Evolutionary conservation across 805 yeast species (phyloP).

Genomic region (Yueomyces sinensis): DNA sequence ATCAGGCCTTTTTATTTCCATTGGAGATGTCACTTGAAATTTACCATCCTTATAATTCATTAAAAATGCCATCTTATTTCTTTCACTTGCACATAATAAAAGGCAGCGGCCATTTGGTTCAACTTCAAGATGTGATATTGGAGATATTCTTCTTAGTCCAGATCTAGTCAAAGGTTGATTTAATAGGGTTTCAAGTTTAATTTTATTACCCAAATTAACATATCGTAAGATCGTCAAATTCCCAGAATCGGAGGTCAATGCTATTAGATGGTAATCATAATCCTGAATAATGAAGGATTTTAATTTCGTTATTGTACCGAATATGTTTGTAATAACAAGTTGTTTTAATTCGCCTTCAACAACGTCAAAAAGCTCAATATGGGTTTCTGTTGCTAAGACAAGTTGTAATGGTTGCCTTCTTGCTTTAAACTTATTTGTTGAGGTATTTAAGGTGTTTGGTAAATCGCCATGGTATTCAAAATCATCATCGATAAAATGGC

Average conservation of each 20-base stretch:
- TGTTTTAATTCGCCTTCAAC: constrained; percentile 41
- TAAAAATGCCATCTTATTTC: constrained; percentile 57
- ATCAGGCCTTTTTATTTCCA: constrained; percentile 47
- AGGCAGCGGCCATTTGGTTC: constrained; percentile 66
- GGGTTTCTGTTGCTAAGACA: constrained; percentile 22
- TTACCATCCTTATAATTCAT: constrained; percentile 38
- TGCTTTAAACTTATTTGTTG: neutral
- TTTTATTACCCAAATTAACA: constrained; percentile 20
- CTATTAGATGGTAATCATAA: constrained; percentile 40
- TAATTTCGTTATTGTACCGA: constrained; percentile 45
- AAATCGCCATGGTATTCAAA: neutral
- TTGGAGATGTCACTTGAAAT: constrained; percentile 52
- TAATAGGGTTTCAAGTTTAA: constrained; percentile 30
- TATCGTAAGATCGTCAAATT: constrained; percentile 32
- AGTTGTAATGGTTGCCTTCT: constrained; percentile 12
- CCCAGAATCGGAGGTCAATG: constrained; percentile 73
- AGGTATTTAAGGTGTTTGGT: neutral
- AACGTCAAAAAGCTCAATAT: constrained; percentile 27
- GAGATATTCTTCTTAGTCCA: constrained; percentile 62
- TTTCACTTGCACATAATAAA: constrained; percentile 61
- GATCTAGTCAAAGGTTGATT: constrained; percentile 63
- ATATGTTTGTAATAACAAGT: constrained; percentile 32
- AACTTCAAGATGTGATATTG: constrained; percentile 57
- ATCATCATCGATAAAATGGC: constrained; percentile 42
- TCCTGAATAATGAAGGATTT: constrained; percentile 41